A percentile compares a stretch with the other conserved stretches of the same genome.
These are phyloP conservation scores for Coix lacrymajobi DNA, from an alignment of 176 grass and related monocot genomes.

Conservation along the genomic window DNA sequence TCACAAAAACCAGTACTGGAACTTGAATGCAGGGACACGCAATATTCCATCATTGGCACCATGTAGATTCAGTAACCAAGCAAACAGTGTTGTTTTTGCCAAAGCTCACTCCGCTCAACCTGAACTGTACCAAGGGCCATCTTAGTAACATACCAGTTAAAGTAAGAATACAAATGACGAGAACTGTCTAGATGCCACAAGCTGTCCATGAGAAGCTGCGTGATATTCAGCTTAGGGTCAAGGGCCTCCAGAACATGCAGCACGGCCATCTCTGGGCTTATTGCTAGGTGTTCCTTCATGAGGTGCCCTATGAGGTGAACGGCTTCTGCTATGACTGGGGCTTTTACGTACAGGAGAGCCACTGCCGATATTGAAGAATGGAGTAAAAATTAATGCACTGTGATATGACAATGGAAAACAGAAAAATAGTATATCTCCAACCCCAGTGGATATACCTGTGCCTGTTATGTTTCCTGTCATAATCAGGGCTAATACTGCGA, in stretches of 20 bases:
- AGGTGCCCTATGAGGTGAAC: conserved; percentile 29
- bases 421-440: background rate
- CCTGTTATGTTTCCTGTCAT: conserved; percentile 42
- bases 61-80: conserved; percentile 15
- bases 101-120: conserved; percentile 8
- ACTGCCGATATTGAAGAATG: conserved; percentile 31
- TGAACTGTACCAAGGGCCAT: background rate
- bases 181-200: conserved; percentile 21
- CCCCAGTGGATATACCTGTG: conserved; percentile 11
- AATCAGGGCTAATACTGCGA: conserved; percentile 48
- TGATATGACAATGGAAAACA: background rate
- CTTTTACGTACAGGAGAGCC: conserved; percentile 39
- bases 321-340: conserved; percentile 43
- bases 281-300: conserved; percentile 20
- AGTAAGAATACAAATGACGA: background rate
- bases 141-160: conserved; percentile 12
- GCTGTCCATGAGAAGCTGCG: background rate
- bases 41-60: background rate
- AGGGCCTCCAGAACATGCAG: conserved; percentile 28
- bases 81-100: background rate
- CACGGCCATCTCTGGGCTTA: background rate
- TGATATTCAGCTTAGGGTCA: background rate
- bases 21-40: background rate
- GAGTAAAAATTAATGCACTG: background rate
- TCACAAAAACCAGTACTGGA: background rate